Evolutionary conservation across 202 grass and related monocot genomes (phyloP), one percentile per base, ranked within the genome.

Genomic region (Schoenoplectus triqueter): DNA sequence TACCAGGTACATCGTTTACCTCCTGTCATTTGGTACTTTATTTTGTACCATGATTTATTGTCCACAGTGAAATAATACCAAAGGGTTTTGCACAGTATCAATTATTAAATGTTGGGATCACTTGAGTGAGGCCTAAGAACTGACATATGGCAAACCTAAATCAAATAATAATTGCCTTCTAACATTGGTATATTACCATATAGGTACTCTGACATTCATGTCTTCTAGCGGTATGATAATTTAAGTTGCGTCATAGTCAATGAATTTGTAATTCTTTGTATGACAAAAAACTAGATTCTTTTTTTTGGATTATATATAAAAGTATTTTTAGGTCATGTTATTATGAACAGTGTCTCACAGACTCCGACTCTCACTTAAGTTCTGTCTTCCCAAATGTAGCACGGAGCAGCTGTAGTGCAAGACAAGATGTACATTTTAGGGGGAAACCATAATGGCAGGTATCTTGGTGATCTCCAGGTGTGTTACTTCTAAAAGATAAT

Each of bases 341-440:
- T 57, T 71, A 63, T 10, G 15, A 39, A 49, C 5, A 9, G 7
- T 44, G 15, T 79, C 14, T 54, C 76, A 78, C 84, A n/a, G n/a
- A n/a, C n/a, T n/a, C n/a, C n/a, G n/a, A n/a, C n/a, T 79, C 14
- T 54, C 76, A 78, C 84, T 69, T 42, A 85, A 84, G 73, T 86
- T 66, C 79, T 74, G 73, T 83, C 80, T 87, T 65, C 52, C 59
- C 50, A 82, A 51, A 31, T 97, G 84, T 87, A 97, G 94, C 94
- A 97, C 90, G 94, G 97, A 57, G 93, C 97, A 81, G 92, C 89
- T 87, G 50, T 96, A 5, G 81, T 97, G 64, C 92, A 91, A 86
- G 92, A 99, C 49, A 96, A 96, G 88, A 96, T 99, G 93, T 99
- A 92, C 80, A 69, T 92, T 87, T 99, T 94, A 92, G 97, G 92